phyloP scores from a whole-genome alignment of 306 rosid genomes.

The Cyclanthera cordifolia region DNA sequence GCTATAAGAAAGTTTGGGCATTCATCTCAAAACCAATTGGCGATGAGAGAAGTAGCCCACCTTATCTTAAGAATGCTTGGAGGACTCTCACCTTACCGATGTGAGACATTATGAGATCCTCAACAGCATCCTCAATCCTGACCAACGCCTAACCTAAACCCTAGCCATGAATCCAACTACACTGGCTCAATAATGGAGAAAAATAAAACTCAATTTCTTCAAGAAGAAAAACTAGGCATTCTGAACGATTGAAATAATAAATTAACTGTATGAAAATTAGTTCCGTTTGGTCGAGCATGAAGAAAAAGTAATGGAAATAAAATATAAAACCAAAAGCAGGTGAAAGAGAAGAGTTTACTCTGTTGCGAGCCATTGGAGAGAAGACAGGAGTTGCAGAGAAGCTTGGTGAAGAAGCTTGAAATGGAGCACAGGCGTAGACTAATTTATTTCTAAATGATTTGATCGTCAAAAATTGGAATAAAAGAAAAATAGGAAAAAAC shows the following conservation, averaged over 20 bases:
- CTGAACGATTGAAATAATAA: not conserved
- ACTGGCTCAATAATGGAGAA: not conserved
- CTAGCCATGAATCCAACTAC: not conserved
- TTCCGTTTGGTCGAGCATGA: not conserved
- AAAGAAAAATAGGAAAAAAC: too few relatives aligned
- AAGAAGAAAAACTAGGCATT: not conserved
- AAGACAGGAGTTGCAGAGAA: not conserved
- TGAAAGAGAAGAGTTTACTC: conserved; percentile 21
- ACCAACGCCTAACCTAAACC: not conserved
- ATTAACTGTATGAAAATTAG: too few relatives aligned
- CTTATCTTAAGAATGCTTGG: too few relatives aligned
- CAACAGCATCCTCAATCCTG: not conserved
- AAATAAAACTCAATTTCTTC: not conserved
- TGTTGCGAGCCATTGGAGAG: conserved; percentile 61
- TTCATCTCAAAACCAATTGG: too few relatives aligned
- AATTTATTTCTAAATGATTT: not conserved
- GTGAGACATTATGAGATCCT: too few relatives aligned
- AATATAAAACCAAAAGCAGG: not conserved
- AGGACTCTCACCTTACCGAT: too few relatives aligned
- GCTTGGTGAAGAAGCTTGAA: not conserved
- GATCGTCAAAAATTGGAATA: too few relatives aligned
- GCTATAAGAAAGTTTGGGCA: too few relatives aligned
- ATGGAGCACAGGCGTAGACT: not conserved
- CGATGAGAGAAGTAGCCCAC: too few relatives aligned
- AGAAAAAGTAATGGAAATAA: not conserved